Conservation (phyloP, 257 asterid species). For the Echium plantagineum region DNA sequence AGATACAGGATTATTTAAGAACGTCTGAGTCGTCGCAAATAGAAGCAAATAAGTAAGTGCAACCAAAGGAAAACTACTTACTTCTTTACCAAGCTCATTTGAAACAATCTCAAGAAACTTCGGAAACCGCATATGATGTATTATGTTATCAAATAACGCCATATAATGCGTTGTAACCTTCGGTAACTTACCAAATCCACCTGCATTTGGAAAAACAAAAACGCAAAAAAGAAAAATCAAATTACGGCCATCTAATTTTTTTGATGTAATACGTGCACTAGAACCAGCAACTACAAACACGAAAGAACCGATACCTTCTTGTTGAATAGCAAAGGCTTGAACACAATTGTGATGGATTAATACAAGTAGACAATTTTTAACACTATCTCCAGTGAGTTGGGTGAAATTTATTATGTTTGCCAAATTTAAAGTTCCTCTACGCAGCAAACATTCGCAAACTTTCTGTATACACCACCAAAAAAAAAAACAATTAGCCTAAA, state of each 20-base stretch:
- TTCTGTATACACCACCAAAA: slow-evolving; percentile 34
- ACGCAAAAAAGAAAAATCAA: not conserved
- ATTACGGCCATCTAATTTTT: not conserved
- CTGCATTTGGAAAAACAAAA: slow-evolving; percentile 15
- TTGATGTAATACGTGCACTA: not conserved
- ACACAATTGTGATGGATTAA: slow-evolving; percentile 78
- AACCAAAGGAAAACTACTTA: slow-evolving; percentile 12
- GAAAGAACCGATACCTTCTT: too few species aligned
- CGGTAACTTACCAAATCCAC: slow-evolving; percentile 44
- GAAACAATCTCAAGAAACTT: slow-evolving; percentile 62
- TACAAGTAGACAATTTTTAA: slow-evolving; percentile 60
- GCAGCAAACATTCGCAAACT: slow-evolving; percentile 69
- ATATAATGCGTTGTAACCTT: slow-evolving; percentile 43
- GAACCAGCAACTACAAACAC: too few species aligned
- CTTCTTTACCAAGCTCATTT: slow-evolving; percentile 65
- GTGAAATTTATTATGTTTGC: slow-evolving; percentile 39
- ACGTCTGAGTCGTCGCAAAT: too few species aligned
- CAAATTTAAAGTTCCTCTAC: slow-evolving; percentile 53
- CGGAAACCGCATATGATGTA: slow-evolving; percentile 64
- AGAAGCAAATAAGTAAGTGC: too few species aligned
- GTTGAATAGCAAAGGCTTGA: too few species aligned
- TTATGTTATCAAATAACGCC: slow-evolving; percentile 56
- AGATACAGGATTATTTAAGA: slow-evolving; percentile 1
- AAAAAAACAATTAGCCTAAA: not conserved
- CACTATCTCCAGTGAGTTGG: slow-evolving; percentile 48